Conservation (phyloP, 139 green algal species). For the Tetraselmis striata region DNA sequence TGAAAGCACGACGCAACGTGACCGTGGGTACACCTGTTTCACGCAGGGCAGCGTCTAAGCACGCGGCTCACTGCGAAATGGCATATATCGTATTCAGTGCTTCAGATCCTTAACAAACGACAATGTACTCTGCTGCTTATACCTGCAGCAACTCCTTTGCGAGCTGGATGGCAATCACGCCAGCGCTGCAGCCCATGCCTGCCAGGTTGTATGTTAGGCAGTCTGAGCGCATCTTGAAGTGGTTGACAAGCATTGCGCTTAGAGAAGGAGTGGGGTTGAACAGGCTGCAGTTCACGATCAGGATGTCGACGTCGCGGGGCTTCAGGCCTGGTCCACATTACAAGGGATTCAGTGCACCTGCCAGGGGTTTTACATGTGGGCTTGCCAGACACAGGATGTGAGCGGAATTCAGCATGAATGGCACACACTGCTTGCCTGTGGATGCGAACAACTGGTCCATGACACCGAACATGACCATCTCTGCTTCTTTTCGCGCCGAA, state of each 20-base stretch:
- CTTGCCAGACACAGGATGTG: too few relatives aligned
- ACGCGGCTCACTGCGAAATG: too few relatives aligned
- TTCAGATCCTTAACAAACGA: too few relatives aligned
- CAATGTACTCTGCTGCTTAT: not conserved
- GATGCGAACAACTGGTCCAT: constrained; percentile 30
- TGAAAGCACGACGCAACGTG: constrained; percentile 67
- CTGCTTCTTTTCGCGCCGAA: constrained; percentile 75
- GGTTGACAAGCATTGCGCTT: constrained; percentile 92
- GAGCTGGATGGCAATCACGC: constrained; percentile 83
- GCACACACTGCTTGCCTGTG: too few relatives aligned
- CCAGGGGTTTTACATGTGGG: too few relatives aligned
- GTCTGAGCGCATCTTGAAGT: constrained; percentile 88
- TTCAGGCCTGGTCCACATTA: constrained; percentile 31
- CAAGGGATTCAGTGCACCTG: constrained; percentile 33
- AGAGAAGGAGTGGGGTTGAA: constrained; percentile 96
- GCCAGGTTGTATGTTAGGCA: constrained; percentile 90
- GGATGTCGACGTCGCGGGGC: constrained; percentile 74
- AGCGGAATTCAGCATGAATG: too few relatives aligned
- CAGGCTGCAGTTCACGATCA: constrained; percentile 94
- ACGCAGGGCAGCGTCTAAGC: too few relatives aligned
- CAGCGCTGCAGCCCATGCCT: constrained; percentile 91
- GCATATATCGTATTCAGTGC: too few relatives aligned
- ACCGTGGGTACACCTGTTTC: constrained; percentile 2
- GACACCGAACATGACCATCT: constrained; percentile 66
- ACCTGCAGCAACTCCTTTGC: constrained; percentile 81